A percentile compares a stretch with the other conserved stretches of the same genome.
Evolutionary conservation across 352 stramenopile species (phyloP).

Genomic region (Phytopythium kandeliae): DNA sequence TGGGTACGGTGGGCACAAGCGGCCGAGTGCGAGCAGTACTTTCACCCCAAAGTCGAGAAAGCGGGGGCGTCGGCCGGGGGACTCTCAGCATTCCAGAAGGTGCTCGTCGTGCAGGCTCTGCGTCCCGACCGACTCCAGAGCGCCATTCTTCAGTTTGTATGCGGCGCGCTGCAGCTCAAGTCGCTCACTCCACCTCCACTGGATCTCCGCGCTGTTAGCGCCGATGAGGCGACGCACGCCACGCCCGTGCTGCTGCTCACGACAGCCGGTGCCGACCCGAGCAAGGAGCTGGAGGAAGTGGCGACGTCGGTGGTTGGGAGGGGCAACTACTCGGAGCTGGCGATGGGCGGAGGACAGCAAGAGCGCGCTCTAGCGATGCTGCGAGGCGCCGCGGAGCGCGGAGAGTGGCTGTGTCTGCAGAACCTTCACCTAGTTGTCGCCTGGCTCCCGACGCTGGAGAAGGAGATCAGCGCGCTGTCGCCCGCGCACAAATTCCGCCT

Average conservation of each 20-base stretch:
- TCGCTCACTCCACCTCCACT: slow-evolving; percentile 79
- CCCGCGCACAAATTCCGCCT: slow-evolving; percentile 88
- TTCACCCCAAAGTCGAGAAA: slow-evolving; percentile 87
- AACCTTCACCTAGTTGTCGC: slow-evolving; percentile 94
- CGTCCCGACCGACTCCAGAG: slow-evolving; percentile 88
- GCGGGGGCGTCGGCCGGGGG: slow-evolving; percentile 27
- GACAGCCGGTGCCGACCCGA: slow-evolving; percentile 91
- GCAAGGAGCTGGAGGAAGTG: slow-evolving; percentile 91
- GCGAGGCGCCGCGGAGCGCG: slow-evolving; percentile 61
- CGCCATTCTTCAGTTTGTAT: slow-evolving; percentile 89
- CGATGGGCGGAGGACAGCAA: slow-evolving; percentile 94
- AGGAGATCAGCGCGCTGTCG: slow-evolving; percentile 73
- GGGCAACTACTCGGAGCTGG: slow-evolving; percentile 90
- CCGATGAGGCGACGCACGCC: slow-evolving; percentile 61
- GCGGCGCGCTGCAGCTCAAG: slow-evolving; percentile 80
- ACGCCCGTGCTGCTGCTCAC: slow-evolving; percentile 91
- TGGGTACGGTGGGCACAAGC: slow-evolving; percentile 90
- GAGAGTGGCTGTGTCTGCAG: slow-evolving; percentile 95
- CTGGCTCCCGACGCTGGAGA: slow-evolving; percentile 92
- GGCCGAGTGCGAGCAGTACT: slow-evolving; percentile 87
- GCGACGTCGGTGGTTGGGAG: slow-evolving; percentile 78
- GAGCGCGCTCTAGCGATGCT: slow-evolving; percentile 88
- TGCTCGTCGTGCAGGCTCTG: slow-evolving; percentile 90
- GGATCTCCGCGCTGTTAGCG: slow-evolving; percentile 65
- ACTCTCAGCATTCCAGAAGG: slow-evolving; percentile 88